phyloP scores from a whole-genome alignment of 768 basidiomycete genomes.

The Pisolithus tinctorius region DNA sequence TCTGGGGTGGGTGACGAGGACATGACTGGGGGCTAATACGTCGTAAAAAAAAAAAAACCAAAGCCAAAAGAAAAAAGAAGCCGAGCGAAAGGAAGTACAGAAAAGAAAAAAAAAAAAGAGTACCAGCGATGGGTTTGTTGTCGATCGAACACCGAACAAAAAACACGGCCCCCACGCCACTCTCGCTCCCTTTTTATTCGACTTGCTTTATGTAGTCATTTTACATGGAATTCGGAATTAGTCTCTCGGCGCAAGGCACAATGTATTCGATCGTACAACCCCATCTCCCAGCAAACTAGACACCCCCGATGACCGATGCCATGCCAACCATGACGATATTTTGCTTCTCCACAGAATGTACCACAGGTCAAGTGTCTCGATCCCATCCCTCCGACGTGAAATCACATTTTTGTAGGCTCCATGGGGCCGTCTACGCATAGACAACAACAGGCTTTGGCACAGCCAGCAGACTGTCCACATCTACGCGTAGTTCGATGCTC shows the following conservation, averaged over 20 bases:
- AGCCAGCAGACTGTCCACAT: slow-evolving; percentile 42
- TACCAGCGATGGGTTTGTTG: neutral
- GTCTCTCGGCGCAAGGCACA: too few species aligned
- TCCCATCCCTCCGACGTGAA: too few species aligned
- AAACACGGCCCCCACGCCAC: neutral
- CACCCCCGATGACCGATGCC: too few species aligned
- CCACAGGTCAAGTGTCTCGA: too few species aligned
- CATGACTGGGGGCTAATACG: slow-evolving; percentile 40
- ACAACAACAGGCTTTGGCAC: slow-evolving; percentile 40
- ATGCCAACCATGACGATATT: too few species aligned
- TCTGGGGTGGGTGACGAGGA: slow-evolving; percentile 72
- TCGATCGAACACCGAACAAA: neutral
- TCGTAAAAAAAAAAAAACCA: slow-evolving; percentile 29
- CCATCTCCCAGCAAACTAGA: too few species aligned
- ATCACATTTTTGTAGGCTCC: too few species aligned
- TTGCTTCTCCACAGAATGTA: too few species aligned
- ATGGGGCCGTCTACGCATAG: slow-evolving; percentile 7
- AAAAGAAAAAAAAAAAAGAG: slow-evolving; percentile 20
- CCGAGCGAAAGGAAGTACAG: neutral
- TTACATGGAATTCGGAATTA: too few species aligned
- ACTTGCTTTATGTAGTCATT: neutral
- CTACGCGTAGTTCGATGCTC: slow-evolving; percentile 35
- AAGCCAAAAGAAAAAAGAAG: slow-evolving; percentile 20
- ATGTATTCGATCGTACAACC: too few species aligned
- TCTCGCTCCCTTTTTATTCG: neutral